Evolutionary conservation across 805 yeast species (phyloP), one percentile per base, ranked within the genome.

Genomic region (Candida quercuum): DNA sequence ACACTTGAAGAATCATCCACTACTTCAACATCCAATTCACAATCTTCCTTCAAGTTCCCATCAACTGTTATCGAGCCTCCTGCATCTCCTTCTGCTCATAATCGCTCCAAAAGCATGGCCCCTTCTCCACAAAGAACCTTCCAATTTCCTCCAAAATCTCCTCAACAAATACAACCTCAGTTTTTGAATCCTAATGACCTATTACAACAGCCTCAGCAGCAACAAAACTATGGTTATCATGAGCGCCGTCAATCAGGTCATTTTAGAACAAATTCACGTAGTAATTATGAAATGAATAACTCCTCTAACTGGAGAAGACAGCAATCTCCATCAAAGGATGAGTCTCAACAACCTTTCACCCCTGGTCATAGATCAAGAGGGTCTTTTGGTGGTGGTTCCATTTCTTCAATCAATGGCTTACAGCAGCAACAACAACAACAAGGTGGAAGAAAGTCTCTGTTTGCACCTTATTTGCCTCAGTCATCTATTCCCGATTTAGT

Each of bases 381-480:
- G 36, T 87, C 95, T 0, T 75, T 76, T 51, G 81, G 74, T 38
- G 82, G 72, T 29, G 81, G 81, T 25, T 77, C 76, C 37, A 70
- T 52, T 43, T 64, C 53, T 2, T 54, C 59, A 4, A 45, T 54
- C 19, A 27, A 44, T 16, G 54, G 53, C 2, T 51, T 55, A 39
- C 58, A 55, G 35, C 23, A 41, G 30, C 45, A 45, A 25, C 47
- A 46, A 28, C 48, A 68, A 28, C 47, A 43, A 29, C 40, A 46
- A 39, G 72, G 71, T 32, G 65, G 63, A 11, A 70, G 93, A 49
- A 85, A 84, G 51, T 85, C 96, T 0, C 71, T 93, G 36, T 93
- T 93, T 66, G 95, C 97, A 13, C 99, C 99, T 6, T 93, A 93
- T 56, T 71, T 93, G 36, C 96, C 98, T 4, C 99, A 93, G 56